Evolutionary conservation across 495 filamentous ascomycete species (phyloP).

Genomic region (Tuber borchii): DNA sequence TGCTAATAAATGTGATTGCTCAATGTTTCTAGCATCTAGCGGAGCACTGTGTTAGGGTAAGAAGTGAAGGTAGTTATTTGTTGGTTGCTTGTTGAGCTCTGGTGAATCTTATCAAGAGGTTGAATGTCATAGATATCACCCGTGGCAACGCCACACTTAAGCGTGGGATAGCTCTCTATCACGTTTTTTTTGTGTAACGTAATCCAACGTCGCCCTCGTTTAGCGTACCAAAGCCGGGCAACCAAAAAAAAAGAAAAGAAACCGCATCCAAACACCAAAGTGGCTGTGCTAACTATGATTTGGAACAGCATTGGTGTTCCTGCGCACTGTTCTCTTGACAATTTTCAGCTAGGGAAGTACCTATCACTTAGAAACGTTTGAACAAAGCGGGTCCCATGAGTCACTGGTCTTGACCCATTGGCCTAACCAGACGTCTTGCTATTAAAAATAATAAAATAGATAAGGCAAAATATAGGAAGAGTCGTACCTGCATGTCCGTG

Average conservation of each 20-base stretch:
- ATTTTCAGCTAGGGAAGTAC: background rate
- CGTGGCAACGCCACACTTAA: background rate
- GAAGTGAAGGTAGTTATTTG: background rate
- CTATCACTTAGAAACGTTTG: background rate
- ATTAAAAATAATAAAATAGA: background rate
- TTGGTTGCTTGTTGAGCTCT: background rate
- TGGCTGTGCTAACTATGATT: background rate
- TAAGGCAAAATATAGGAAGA: background rate
- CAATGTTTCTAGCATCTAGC: background rate
- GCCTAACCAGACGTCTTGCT: background rate
- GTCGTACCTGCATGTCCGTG: background rate
- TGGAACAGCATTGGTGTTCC: background rate
- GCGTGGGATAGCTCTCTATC: accelerated
- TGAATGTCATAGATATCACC: background rate
- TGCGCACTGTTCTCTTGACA: background rate
- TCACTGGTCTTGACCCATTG: background rate
- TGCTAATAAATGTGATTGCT: background rate
- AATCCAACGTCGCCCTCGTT: background rate
- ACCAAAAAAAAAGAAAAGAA: background rate
- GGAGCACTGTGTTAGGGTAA: background rate
- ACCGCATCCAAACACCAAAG: background rate
- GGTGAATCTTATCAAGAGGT: background rate
- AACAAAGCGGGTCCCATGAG: background rate
- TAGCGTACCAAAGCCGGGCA: background rate
- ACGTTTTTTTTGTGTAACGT: background rate